Percentiles rank a stretch among this genome's conserved stretches.
phyloP scores from a whole-genome alignment of 1,284 basidiomycete genomes.

The Trichosporon sp. region DNA sequence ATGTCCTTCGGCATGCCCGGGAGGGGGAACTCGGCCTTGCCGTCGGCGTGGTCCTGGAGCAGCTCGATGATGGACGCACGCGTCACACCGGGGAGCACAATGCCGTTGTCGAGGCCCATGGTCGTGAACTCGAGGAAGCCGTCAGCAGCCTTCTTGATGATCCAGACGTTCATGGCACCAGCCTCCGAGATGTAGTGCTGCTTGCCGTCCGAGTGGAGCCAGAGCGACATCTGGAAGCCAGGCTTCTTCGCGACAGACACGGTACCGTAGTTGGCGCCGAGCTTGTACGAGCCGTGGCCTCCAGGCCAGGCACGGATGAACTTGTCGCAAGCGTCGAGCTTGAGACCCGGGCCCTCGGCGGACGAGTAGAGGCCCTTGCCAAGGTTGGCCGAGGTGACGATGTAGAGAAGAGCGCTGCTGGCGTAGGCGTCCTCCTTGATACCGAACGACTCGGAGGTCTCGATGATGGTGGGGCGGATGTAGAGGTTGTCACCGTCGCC shows the following conservation, averaged over 20 bases:
- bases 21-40: slow-evolving; percentile 34
- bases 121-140: slow-evolving; percentile 45
- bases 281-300: slow-evolving; percentile 45
- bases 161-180: slow-evolving; percentile 46
- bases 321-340: slow-evolving; percentile 41
- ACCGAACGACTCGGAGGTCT: slow-evolving; percentile 45
- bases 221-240: slow-evolving; percentile 45
- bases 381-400: slow-evolving; percentile 44
- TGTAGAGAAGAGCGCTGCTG: slow-evolving; percentile 41
- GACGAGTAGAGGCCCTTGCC: slow-evolving; percentile 41
- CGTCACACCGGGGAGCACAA: slow-evolving; percentile 48
- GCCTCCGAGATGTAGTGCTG: slow-evolving; percentile 46
- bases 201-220: slow-evolving; percentile 37
- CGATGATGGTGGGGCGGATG: slow-evolving; percentile 46
- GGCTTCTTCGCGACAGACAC: slow-evolving; percentile 43
- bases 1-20: slow-evolving; percentile 40
- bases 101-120: slow-evolving; percentile 45
- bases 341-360: slow-evolving; percentile 25
- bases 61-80: slow-evolving; percentile 42
- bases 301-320: slow-evolving; percentile 47
- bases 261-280: slow-evolving; percentile 48
- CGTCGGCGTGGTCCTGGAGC: slow-evolving; percentile 34
- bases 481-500: slow-evolving; percentile 44
- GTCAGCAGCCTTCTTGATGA: slow-evolving; percentile 43
- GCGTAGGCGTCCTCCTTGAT: slow-evolving; percentile 45